These are phyloP conservation scores for Sarocladium strictum DNA, from an alignment of 2,329 filamentous ascomycete genomes.

Conservation along the genomic window DNA sequence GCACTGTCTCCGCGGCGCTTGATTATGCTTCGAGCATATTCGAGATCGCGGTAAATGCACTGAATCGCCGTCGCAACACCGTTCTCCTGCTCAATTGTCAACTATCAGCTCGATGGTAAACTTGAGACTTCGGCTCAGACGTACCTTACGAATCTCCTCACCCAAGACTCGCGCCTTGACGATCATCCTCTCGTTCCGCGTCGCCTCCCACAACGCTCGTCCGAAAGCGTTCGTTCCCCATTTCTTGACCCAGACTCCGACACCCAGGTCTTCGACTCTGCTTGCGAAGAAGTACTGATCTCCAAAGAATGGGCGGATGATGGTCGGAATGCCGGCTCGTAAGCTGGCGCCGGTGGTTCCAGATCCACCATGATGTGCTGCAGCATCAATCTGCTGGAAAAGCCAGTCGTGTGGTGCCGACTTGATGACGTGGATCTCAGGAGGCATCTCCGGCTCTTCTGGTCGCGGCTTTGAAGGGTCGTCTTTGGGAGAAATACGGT, in stretches of 20 bases:
- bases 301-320: conserved; percentile 95
- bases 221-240: conserved; percentile 84
- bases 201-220: conserved; percentile 84
- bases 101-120: too few relatives aligned
- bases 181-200: conserved; percentile 87
- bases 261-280: conserved; percentile 86
- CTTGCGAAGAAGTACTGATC: conserved; percentile 96
- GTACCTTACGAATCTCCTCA: conserved; percentile 78
- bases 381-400: conserved; percentile 88
- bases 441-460: conserved; percentile 60
- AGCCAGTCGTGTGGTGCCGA: conserved; percentile 95
- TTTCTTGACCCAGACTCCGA: conserved; percentile 83
- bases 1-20: conserved; percentile 46
- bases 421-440: conserved; percentile 82
- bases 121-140: too few relatives aligned
- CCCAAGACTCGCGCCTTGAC: conserved; percentile 76
- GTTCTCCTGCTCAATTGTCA: conserved; percentile 58
- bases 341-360: conserved; percentile 93
- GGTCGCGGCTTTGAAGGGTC: conserved; percentile 41
- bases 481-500: conserved; percentile 47
- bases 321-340: conserved; percentile 84
- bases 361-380: conserved; percentile 88
- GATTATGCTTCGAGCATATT: conserved; percentile 83
- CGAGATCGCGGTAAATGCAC: conserved; percentile 87
- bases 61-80: conserved; percentile 89